Base-by-base conservation (phyloP, 768 basidiomycete genomes). In the Podaxis mareebaensis region DNA sequence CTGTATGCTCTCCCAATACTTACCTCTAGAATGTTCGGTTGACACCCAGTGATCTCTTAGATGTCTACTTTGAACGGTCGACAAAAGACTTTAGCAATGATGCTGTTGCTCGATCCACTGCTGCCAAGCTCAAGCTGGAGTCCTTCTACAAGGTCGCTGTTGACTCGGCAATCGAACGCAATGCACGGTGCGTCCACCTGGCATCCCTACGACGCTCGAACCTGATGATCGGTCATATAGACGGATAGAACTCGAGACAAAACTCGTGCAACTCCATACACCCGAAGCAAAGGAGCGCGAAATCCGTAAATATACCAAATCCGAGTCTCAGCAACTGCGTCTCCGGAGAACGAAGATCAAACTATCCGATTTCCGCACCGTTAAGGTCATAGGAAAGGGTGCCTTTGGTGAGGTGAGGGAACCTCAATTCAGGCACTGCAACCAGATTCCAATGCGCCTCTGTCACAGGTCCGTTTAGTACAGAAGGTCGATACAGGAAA, bases 341-440 rank as follows among this genome's bases (percentile, higher is more conserved):
- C 80, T 99, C 64, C 85, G 92, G 64, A 84, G 96, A 67, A 99
- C 96, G 39, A 93, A 95, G 75, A 91, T 99, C 70, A 95, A 93
- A 49, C 78, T 99, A 59, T 80, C 90, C 40, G 94, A 99, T 78
- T 99, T 99, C 83, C 82, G 87, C 67, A 98, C 96, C 2, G 90
- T 99, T 71, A 99, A 99, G 75, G 96, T 99, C 65, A 99, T 99
- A 72, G 96, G 96, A 28, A 97, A 97, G 80, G 96, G 96, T 67
- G 96, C 96, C 11, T 99, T 99, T 71, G 96, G 96, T 72, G 96
- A 99, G 83, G 95, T 94, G 66, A 61, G 83, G 73, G 38, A 53
- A 30, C 54, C 61, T 44, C 53, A 59, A 48, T 53, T 56, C 60
- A 28, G 57, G 67, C 28, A 42, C 67, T 60, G 55, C 54, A 59